Percentiles rank a stretch among this genome's conserved stretches.
Evolutionary conservation across 2,329 filamentous ascomycete species (phyloP).

Genomic region (Colletotrichum neosansevieriae): DNA sequence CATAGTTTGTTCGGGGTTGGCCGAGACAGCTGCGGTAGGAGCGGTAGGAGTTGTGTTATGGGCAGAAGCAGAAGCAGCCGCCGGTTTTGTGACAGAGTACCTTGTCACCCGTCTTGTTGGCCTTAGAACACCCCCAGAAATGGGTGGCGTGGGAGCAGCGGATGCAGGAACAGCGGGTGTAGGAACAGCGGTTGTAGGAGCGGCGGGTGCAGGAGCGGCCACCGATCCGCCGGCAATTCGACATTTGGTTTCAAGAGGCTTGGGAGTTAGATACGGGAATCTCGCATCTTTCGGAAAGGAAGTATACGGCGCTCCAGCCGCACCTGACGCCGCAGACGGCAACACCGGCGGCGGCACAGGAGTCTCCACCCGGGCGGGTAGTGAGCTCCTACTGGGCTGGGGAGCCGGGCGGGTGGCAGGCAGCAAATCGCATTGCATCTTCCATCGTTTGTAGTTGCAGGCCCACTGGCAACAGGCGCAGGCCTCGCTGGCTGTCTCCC

Average conservation of each 20-base stretch:
- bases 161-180: neutral
- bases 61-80: neutral
- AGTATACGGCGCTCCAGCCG: neutral
- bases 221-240: neutral
- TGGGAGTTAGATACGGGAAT: neutral
- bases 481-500: slow-evolving; percentile 40
- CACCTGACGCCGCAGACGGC: neutral
- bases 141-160: too few species aligned
- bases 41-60: neutral
- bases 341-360: neutral
- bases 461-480: slow-evolving; percentile 51
- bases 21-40: neutral
- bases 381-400: neutral
- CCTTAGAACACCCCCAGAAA: neutral
- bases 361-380: neutral
- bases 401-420: neutral
- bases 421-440: slow-evolving; percentile 46
- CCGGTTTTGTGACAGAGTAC: slow-evolving; percentile 13
- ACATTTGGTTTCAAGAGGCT: neutral
- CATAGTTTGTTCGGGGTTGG: neutral
- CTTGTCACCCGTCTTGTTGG: slow-evolving; percentile 22
- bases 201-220: neutral
- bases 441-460: slow-evolving; percentile 42
- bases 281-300: neutral
- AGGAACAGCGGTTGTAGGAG: neutral